Base-by-base conservation (phyloP, 2,329 filamentous ascomycete species). In the Rhinocladiella mackenziei region DNA sequence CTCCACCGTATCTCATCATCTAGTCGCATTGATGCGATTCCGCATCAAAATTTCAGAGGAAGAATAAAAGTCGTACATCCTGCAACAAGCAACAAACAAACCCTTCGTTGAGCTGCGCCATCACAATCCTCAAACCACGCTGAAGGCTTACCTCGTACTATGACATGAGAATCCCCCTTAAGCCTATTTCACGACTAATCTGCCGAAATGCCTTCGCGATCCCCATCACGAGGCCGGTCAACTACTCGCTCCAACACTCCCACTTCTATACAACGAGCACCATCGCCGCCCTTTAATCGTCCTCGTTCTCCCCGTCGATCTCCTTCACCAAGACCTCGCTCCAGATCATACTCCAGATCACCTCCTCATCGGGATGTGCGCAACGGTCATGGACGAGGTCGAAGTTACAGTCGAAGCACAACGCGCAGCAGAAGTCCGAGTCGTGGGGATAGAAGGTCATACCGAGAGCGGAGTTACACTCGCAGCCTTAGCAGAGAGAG, bases 401-500 rank as follows among this genome's bases (percentile, higher is more conserved):
- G 54, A 38, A 51, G 45, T 18, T 33, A 45, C 40, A 50, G 44
- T 28, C 47, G 57, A 28, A 57, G 53, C 44, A 62, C 61, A 15
- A 53, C 48, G 20, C 60, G 62, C 45, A 68, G 63, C 50, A 60
- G 56, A 42, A 68, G 56, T 66, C 70, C 55, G 57, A 61, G 57
- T 62, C 67, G 59, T 59, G 65, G 43, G 63, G 62, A 48, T 50
- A 60, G 62, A 38, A 55, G 64, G 28, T 52, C 50, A 25, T 63
- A 66, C 47, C 60, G 67, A 45, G 64, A 64, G 26, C 56, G 62
- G 42, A 68, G 62, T 55, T 64, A 64, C 53, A 60, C 58, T 3
- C 56, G 61, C 40, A 66, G 61, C 42, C 57, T 52, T 18, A 65
- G 59, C 42, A 58, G 61, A 39, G 54, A 56, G 15, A 31, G 39